Base-by-base conservation (phyloP, 1,284 basidiomycete genomes). In the Naganishia sp. region DNA sequence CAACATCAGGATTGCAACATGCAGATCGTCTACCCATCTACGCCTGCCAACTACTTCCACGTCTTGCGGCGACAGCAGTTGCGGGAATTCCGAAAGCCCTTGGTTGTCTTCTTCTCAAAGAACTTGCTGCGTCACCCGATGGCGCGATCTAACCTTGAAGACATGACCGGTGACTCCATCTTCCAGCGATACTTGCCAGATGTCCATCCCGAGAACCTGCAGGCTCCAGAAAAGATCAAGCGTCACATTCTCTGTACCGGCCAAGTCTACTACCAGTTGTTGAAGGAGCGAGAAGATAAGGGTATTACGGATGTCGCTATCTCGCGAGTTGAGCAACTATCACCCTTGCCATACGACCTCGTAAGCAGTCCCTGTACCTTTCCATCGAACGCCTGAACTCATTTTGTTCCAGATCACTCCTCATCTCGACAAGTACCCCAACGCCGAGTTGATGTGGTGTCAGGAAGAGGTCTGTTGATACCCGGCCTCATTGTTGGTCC, bases 1-100 rank as follows among this genome's bases (percentile, higher is more conserved):
- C 93, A 96, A 77, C 94, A 97, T 78, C 96, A 99, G 82, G 96
- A 99, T 79, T 95, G 93, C 81, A 99, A 99, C 80, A 94, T 99
- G 93, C 95, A 98, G 81, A 89, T 98, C 71, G 92, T 96, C 46
- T 98, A 98, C 82, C 90, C 92, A 21, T 94, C 94, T 85, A 94
- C 92, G 0, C 91, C 92, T 11, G 89, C 92, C 57, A 95, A 94
- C 84, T 94, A 94, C 79, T 94, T 91, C 90, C 94, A 96, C 79
- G 92, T 94, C 68, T 87, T 96, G 58, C 90, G 94, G 79, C 88
- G 93, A 71, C 94, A 97, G 81, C 92, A 92, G 75, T 90, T 92
- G 81, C 90, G 94, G 72, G 94, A 95, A 79, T 96, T 93, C 89
- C 87, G 94, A 74, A 96, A 96, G 83, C 94, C 94, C 57, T 85